A percentile compares a stretch with the other conserved stretches of the same genome.
These are phyloP conservation scores for Casaregolazyma suthepensis DNA, from an alignment of 1,139 yeast species.

Conservation along the genomic window DNA sequence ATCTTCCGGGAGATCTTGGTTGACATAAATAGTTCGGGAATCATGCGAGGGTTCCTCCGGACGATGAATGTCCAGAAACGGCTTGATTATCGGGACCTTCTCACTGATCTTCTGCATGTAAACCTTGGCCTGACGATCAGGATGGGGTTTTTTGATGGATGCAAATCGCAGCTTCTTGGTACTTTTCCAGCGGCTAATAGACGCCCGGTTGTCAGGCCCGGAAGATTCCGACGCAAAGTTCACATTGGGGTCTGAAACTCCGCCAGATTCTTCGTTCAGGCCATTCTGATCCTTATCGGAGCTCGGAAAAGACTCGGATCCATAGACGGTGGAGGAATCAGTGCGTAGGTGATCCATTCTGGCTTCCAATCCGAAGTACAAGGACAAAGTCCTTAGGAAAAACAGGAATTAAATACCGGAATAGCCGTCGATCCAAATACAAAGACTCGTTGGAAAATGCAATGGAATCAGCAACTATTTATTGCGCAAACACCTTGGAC, in stretches of 20 bases:
- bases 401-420: neutral
- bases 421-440: neutral
- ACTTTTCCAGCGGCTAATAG: constrained; percentile 5
- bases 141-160: constrained; percentile 11
- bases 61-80: constrained; percentile 16
- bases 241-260: neutral
- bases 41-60: constrained; percentile 11
- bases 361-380: neutral
- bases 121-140: constrained; percentile 2
- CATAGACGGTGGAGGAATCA: neutral
- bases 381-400: neutral
- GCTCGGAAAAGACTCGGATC: neutral
- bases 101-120: constrained; percentile 18
- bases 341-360: neutral
- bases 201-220: neutral
- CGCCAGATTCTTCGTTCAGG: neutral
- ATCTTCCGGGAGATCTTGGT: constrained; percentile 58
- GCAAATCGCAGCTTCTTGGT: constrained; percentile 18
- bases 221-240: neutral
- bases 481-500: neutral
- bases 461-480: neutral
- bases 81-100: constrained; percentile 20
- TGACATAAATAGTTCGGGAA: constrained; percentile 34
- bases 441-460: neutral
- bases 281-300: neutral